Percentiles rank a stretch among this genome's conserved stretches.
Evolutionary conservation across 768 basidiomycete species (phyloP).

Genomic region (Neoboletus subvelutipes): DNA sequence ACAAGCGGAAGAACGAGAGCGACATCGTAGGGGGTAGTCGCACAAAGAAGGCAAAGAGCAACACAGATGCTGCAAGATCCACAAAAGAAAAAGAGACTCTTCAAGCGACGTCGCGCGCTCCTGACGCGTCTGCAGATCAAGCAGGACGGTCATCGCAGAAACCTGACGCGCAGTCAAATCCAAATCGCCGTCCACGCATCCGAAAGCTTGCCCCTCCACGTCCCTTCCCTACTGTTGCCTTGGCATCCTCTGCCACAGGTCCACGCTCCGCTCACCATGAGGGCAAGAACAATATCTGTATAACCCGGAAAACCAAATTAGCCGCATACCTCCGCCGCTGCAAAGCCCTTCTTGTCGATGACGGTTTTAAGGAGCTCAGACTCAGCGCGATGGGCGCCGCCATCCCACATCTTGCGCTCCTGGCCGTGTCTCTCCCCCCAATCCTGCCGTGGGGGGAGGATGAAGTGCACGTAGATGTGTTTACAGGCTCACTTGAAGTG

Average conservation of each 20-base stretch:
- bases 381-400: slow-evolving; percentile 87
- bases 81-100: slow-evolving; percentile 1
- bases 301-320: slow-evolving; percentile 74
- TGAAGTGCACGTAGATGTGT: slow-evolving; percentile 61
- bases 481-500: slow-evolving; percentile 70
- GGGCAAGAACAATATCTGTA: slow-evolving; percentile 77
- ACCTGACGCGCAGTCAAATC: slow-evolving; percentile 4
- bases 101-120: not conserved
- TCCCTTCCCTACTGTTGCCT: slow-evolving; percentile 74
- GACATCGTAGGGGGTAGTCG: not conserved
- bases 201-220: slow-evolving; percentile 71
- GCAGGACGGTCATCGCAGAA: slow-evolving; percentile 4
- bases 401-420: slow-evolving; percentile 74
- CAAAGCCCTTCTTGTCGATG: slow-evolving; percentile 66
- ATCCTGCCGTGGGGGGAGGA: slow-evolving; percentile 65
- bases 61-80: slow-evolving; percentile 1
- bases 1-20: slow-evolving; percentile 24
- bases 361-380: slow-evolving; percentile 78
- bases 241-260: slow-evolving; percentile 75
- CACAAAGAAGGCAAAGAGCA: slow-evolving; percentile 19
- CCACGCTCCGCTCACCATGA: slow-evolving; percentile 76
- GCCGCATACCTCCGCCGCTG: slow-evolving; percentile 76
- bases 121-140: slow-evolving; percentile 2
- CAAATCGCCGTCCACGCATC: slow-evolving; percentile 36
- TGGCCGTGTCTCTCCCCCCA: slow-evolving; percentile 68